Evolutionary conservation across 768 basidiomycete genomes (phyloP), one percentile per base, ranked within the genome.

Genomic region (Multifurca ochricompacta): DNA sequence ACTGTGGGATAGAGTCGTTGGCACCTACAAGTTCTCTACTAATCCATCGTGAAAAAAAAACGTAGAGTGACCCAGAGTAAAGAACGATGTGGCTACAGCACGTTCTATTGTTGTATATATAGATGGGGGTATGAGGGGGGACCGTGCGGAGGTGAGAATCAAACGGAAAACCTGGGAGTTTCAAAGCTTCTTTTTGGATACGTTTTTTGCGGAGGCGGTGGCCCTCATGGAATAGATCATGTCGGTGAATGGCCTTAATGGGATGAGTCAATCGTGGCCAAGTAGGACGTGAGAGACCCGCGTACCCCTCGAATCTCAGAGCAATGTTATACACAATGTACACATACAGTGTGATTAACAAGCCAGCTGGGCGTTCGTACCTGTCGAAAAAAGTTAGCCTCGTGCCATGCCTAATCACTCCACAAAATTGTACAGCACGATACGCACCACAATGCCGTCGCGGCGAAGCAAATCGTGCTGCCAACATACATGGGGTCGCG

Each of bases 401-500:
- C 40, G 6, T n/a, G 19, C n/a, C 14, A 54, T 43, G 41, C 32
- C 32, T 44, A 23, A 32, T 4, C 13, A 18, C 21, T n/a, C 32
- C 5, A 6, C 27, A 53, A 25, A 35, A 48, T 19, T 25, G 23
- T 21, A 6, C 41, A 56, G 35, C 47, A 48, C 21, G 21, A 6
- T 18, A 67, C 84, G 63, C 55, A 92, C 92, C 91, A 95, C 31
- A 99, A 74, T 0, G 95, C 87, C 1, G 81, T 83, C 19, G 83
- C 94, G 34, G 80, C 70, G 71, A 97, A 97, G 67, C 84, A 89
- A 73, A 99, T 72, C 5, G 92, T 93, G 65, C 87, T 91, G 7
- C 95, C 95, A 42, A 92, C 87, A 66, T 99, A 98, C 95, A 99
- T 99, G 0, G 95, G 95, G 68, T 96, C 86, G 18, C 80, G 76